Percentiles rank a stretch among this genome's conserved stretches.
Evolutionary conservation across 805 yeast genomes (phyloP).

Genomic region (Wickerhamomyces ciferrii): DNA sequence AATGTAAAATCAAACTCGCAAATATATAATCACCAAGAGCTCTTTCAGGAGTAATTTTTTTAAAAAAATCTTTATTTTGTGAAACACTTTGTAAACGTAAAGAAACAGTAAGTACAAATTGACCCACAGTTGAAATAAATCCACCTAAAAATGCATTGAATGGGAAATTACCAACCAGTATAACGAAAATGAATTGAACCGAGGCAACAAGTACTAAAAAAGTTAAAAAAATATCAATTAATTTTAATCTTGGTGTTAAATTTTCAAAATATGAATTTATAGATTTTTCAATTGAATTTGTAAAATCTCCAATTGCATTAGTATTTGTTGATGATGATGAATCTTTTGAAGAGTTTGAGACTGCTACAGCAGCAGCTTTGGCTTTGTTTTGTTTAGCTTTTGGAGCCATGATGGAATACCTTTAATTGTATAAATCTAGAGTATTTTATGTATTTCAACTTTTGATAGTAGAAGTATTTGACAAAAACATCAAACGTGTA

Average conservation of each 20-base stretch:
- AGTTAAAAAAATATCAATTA: slow-evolving; percentile 73
- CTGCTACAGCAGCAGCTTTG: not conserved
- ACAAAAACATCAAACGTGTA: too few relatives aligned
- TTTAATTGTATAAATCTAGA: too few relatives aligned
- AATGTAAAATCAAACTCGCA: slow-evolving; percentile 86
- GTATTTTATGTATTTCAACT: too few relatives aligned
- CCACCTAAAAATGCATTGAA: slow-evolving; percentile 97
- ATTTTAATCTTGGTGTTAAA: slow-evolving; percentile 40
- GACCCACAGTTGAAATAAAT: slow-evolving; percentile 88
- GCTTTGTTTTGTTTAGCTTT: not conserved
- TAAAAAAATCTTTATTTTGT: slow-evolving; percentile 32
- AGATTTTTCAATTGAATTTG: slow-evolving; percentile 25
- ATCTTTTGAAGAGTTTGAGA: not conserved
- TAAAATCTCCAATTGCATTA: slow-evolving; percentile 23
- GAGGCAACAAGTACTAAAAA: slow-evolving; percentile 73
- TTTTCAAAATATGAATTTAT: slow-evolving; percentile 27
- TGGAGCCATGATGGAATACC: too few relatives aligned
- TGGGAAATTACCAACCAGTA: slow-evolving; percentile 84
- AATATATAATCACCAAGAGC: slow-evolving; percentile 87
- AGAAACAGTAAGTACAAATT: slow-evolving; percentile 83
- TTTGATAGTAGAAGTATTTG: too few relatives aligned
- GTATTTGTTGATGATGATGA: slow-evolving; percentile 2
- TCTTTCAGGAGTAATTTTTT: slow-evolving; percentile 42
- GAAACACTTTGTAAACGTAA: slow-evolving; percentile 67
- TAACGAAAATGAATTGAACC: slow-evolving; percentile 73